These are phyloP conservation scores for Hypoxylon sp. DNA, from an alignment of 2,329 filamentous ascomycete species.

Conservation along the genomic window DNA sequence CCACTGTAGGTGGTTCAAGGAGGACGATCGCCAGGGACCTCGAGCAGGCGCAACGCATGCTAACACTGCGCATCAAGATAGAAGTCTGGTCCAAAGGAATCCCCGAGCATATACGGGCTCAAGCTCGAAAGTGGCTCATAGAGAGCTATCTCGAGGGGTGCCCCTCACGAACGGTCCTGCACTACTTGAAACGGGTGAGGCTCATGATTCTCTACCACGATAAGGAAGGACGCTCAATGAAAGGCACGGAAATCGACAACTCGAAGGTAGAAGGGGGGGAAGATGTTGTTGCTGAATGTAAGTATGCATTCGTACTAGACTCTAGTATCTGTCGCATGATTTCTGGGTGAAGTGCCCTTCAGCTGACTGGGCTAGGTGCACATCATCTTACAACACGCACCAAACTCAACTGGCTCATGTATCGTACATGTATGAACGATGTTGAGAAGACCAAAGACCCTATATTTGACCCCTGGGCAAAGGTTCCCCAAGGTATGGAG, in stretches of 20 bases:
- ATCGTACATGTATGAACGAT: conserved; percentile 32
- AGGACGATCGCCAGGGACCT: conserved; percentile 44
- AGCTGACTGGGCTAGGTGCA: conserved; percentile 13
- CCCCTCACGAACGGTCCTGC: conserved; percentile 43
- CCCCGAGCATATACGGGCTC: conserved; percentile 45
- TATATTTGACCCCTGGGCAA: conserved; percentile 6
- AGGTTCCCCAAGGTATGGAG: conserved; percentile 8
- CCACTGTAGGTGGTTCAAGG: conserved; percentile 40
- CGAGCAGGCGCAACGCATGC: conserved; percentile 46
- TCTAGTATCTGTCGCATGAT: not conserved
- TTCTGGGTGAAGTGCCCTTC: not conserved
- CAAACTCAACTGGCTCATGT: conserved; percentile 34
- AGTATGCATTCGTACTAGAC: not conserved
- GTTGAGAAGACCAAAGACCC: conserved; percentile 22
- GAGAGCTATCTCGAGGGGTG: conserved; percentile 44
- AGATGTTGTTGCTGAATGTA: conserved; percentile 4
- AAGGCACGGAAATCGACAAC: not conserved
- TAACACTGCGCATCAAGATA: conserved; percentile 48
- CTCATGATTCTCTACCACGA: conserved; percentile 13
- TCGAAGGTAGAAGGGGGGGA: not conserved
- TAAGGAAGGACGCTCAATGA: conserved; percentile 10
- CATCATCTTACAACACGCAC: conserved; percentile 18
- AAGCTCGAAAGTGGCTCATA: conserved; percentile 44
- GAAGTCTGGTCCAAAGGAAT: conserved; percentile 49
- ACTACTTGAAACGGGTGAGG: conserved; percentile 36